Percentiles rank a stretch among this genome's conserved stretches.
Conservation (phyloP, 257 asterid genomes). For the Solanum neorickii region DNA sequence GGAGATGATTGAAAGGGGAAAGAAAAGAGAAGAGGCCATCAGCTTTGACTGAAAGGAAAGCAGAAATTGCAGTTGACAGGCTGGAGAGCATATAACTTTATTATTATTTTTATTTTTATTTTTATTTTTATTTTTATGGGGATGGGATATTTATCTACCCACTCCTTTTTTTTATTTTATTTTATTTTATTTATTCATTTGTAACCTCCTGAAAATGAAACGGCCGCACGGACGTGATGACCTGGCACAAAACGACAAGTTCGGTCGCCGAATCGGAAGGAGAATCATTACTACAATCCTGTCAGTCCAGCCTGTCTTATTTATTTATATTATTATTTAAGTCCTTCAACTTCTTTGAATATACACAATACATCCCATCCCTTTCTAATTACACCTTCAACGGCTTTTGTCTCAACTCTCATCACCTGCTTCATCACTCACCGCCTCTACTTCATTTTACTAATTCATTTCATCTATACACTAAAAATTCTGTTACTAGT, state of each 20-base stretch:
- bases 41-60: constrained; percentile 48
- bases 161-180: neutral
- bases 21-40: constrained; percentile 7
- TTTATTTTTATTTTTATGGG: neutral
- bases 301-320: constrained; percentile 69
- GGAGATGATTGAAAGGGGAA: neutral
- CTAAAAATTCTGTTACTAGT: neutral
- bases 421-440: constrained; percentile 5
- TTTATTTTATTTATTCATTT: too few species aligned
- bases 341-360: neutral
- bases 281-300: constrained; percentile 65
- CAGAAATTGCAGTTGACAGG: constrained; percentile 21
- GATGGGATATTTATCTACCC: constrained; percentile 1
- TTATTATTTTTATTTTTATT: neutral
- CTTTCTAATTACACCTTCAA: neutral
- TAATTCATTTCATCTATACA: too few species aligned
- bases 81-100: constrained; percentile 51
- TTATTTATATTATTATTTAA: neutral
- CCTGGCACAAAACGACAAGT: constrained; percentile 72
- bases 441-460: neutral
- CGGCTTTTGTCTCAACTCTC: constrained; percentile 6
- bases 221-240: constrained; percentile 68
- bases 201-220: constrained; percentile 12
- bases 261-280: constrained; percentile 77
- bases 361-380: neutral